These are phyloP conservation scores for Pyrus betulifolia DNA, from an alignment of 306 rosid species.

Conservation along the genomic window DNA sequence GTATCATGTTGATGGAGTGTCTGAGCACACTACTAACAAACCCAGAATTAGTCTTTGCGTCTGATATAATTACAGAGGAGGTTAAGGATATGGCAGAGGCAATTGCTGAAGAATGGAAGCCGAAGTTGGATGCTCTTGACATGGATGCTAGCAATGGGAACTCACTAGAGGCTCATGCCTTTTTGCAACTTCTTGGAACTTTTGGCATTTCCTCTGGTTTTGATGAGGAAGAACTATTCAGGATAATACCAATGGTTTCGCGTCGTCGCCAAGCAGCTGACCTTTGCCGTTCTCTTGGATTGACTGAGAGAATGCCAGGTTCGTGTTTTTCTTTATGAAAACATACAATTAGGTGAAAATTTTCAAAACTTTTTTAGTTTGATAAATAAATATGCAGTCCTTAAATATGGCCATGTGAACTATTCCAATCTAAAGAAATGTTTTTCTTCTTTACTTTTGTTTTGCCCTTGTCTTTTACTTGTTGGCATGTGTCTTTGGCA, in stretches of 20 bases:
- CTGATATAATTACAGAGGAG: slow-evolving; percentile 57
- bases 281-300: slow-evolving; percentile 89
- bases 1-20: slow-evolving; percentile 99
- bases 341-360: background rate
- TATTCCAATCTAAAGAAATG: background rate
- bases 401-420: background rate
- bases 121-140: slow-evolving; percentile 82
- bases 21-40: slow-evolving; percentile 59
- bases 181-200: slow-evolving; percentile 88
- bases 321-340: slow-evolving; percentile 9
- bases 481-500: background rate
- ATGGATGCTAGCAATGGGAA: slow-evolving; percentile 93
- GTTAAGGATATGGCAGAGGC: slow-evolving; percentile 62
- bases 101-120: slow-evolving; percentile 89
- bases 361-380: background rate
- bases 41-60: slow-evolving; percentile 28
- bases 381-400: background rate
- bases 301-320: slow-evolving; percentile 95
- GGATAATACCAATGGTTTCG: slow-evolving; percentile 89
- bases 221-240: slow-evolving; percentile 62
- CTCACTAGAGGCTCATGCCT: slow-evolving; percentile 97
- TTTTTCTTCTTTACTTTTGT: background rate
- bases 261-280: slow-evolving; percentile 98
- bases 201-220: slow-evolving; percentile 82
- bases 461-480: background rate